Percentiles rank a stretch among this genome's conserved stretches.
Evolutionary conservation across 768 basidiomycete genomes (phyloP).

Genomic region (Scleroderma bovista): DNA sequence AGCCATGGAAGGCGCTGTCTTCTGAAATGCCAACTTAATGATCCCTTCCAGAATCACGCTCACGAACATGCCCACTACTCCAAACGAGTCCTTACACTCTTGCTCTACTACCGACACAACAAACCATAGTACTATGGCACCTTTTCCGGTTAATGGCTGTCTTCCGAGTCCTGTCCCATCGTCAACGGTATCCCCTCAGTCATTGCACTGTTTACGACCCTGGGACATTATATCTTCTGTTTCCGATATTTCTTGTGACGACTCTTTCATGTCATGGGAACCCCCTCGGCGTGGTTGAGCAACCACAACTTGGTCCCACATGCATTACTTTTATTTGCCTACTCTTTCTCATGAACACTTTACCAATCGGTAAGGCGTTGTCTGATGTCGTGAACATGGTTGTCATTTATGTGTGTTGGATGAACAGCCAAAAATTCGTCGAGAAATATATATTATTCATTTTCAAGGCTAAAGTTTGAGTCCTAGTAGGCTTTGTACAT

Average conservation of each 20-base stretch:
- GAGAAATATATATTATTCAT: neutral
- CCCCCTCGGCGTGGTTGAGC: slow-evolving; percentile 35
- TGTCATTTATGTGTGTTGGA: neutral
- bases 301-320: neutral
- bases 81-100: slow-evolving; percentile 17
- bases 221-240: slow-evolving; percentile 15
- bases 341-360: neutral
- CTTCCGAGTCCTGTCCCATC: slow-evolving; percentile 13
- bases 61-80: slow-evolving; percentile 28
- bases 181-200: slow-evolving; percentile 16
- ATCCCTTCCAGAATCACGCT: slow-evolving; percentile 34
- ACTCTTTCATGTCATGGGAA: slow-evolving; percentile 61
- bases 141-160: slow-evolving; percentile 8
- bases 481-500: too few species aligned
- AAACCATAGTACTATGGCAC: slow-evolving; percentile 1
- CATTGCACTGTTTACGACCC: slow-evolving; percentile 11
- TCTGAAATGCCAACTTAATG: slow-evolving; percentile 8
- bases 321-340: neutral
- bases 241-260: slow-evolving; percentile 37
- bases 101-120: slow-evolving; percentile 9
- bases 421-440: neutral
- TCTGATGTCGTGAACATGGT: too few species aligned
- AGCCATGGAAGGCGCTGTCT: slow-evolving; percentile 14
- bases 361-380: too few species aligned
- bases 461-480: too few species aligned